Percentiles rank a stretch among this genome's conserved stretches.
These are phyloP conservation scores for Mycena belliarum DNA, from an alignment of 768 basidiomycete genomes.

Conservation along the genomic window DNA sequence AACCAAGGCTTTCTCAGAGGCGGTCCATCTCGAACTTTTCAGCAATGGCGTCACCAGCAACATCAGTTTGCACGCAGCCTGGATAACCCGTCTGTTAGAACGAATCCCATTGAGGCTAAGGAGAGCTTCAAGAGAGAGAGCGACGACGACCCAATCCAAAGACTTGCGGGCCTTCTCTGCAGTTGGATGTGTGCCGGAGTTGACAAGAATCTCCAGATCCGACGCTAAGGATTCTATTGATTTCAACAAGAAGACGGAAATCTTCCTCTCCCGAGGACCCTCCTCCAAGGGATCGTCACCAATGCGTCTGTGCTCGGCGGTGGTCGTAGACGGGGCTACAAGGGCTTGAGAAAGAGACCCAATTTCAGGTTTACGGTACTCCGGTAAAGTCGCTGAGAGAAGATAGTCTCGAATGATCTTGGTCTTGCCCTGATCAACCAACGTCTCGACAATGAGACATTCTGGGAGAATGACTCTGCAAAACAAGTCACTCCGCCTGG, in stretches of 20 bases:
- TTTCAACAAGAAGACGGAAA: constrained; percentile 65
- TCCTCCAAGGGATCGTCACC: constrained; percentile 13
- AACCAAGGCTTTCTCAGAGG: constrained; percentile 64
- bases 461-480: constrained; percentile 66
- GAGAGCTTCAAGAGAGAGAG: constrained; percentile 69
- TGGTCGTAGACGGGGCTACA: background rate
- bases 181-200: constrained; percentile 41
- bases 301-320: background rate
- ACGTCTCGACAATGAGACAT: constrained; percentile 59
- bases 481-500: constrained; percentile 45
- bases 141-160: constrained; percentile 68
- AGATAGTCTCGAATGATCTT: constrained; percentile 69
- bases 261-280: constrained; percentile 60
- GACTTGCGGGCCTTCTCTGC: constrained; percentile 66
- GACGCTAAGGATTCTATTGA: constrained; percentile 51
- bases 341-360: background rate
- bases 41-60: constrained; percentile 38
- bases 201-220: constrained; percentile 46
- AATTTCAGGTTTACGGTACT: constrained; percentile 25
- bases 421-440: constrained; percentile 60
- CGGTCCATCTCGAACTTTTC: constrained; percentile 51
- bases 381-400: constrained; percentile 62
- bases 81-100: constrained; percentile 61
- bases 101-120: constrained; percentile 66
- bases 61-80: constrained; percentile 57